Conservation (phyloP, 495 filamentous ascomycete genomes). For the Penicillium roqueforti region DNA sequence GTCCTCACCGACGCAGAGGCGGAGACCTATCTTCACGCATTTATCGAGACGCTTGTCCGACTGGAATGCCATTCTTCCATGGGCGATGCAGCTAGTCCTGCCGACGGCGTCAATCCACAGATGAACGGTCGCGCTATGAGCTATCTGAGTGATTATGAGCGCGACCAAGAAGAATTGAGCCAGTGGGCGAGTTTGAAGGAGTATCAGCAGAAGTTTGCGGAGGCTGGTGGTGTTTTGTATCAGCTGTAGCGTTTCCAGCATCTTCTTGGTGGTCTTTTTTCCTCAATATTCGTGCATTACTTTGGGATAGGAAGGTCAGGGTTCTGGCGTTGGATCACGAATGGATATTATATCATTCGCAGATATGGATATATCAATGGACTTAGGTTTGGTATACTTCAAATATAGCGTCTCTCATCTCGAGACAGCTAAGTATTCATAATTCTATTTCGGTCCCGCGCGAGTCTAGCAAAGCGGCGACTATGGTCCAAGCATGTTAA, state of each 20-base stretch:
- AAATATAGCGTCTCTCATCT: background rate
- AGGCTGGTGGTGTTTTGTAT: constrained; percentile 53
- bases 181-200: constrained; percentile 72
- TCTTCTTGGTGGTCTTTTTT: background rate
- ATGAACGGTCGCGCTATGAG: constrained; percentile 37
- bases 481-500: background rate
- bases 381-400: background rate
- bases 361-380: background rate
- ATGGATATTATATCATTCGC: background rate
- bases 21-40: constrained; percentile 61
- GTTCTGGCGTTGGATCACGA: background rate
- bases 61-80: constrained; percentile 49
- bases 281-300: background rate
- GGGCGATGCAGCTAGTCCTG: constrained; percentile 9
- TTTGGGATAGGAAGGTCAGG: background rate
- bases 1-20: constrained; percentile 42
- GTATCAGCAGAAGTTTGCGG: constrained; percentile 66
- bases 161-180: constrained; percentile 68
- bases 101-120: constrained; percentile 23
- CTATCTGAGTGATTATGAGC: constrained; percentile 46
- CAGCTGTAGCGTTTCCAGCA: constrained; percentile 19
- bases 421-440: background rate
- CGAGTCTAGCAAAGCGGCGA: background rate
- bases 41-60: constrained; percentile 66
- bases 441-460: background rate